A percentile compares a stretch with the other conserved stretches of the same genome.
Evolutionary conservation across 805 yeast species (phyloP).

Genomic region (Danielia oregonensis): DNA sequence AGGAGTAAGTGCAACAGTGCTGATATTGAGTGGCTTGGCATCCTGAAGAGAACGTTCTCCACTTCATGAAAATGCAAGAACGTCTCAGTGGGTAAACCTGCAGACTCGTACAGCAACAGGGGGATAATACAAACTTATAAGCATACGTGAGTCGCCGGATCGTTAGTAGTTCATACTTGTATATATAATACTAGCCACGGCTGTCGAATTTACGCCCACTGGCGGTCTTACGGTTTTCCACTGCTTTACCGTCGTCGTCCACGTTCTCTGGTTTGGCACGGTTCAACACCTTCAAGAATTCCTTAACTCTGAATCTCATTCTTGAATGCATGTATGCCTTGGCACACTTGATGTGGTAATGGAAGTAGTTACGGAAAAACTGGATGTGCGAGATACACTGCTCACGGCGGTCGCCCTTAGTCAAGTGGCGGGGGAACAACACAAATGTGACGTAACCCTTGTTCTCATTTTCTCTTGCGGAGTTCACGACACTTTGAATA

Average conservation of each 20-base stretch:
- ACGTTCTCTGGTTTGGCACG: conserved; percentile 93
- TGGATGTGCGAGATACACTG: conserved; percentile 89
- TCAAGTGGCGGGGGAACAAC: conserved; percentile 76
- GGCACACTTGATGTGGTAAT: conserved; percentile 96
- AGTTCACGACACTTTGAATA: conserved; percentile 36
- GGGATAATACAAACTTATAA: no score
- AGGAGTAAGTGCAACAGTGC: no score
- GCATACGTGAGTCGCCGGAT: no score
- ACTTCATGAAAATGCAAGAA: no score
- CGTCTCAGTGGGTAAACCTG: no score
- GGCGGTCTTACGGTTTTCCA: conserved; percentile 61
- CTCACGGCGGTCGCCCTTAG: conserved; percentile 63
- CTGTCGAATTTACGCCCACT: conserved; percentile 65
- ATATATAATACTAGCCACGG: no score
- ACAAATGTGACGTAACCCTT: conserved; percentile 63
- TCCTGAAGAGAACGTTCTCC: no score
- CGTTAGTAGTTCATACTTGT: no score
- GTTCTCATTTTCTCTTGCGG: conserved; percentile 41
- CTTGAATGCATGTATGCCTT: conserved; percentile 98
- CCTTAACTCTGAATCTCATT: conserved; percentile 94
- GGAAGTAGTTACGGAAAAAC: conserved; percentile 93
- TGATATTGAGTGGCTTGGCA: no score
- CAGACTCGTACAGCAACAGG: no score
- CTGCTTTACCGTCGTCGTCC: conserved; percentile 55
- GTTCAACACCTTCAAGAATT: conserved; percentile 90